Evolutionary conservation across 306 rosid genomes (phyloP).

Genomic region (Rubus parviflorus): DNA sequence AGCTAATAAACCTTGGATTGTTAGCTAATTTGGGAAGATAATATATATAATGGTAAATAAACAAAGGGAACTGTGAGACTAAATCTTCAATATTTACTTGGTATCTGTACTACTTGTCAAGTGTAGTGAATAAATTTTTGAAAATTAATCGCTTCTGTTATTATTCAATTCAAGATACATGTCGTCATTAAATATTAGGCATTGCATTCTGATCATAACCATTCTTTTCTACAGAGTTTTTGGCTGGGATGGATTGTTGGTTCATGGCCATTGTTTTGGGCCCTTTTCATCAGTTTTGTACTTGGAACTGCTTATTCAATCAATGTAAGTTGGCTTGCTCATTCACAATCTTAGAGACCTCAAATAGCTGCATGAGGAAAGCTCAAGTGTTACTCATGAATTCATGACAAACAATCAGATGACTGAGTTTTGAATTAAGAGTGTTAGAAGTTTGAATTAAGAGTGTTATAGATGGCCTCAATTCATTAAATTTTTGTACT

Average conservation of each 20-base stretch:
- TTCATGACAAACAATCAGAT: neutral
- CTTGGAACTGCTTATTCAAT: conserved; percentile 96
- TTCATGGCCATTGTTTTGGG: conserved; percentile 97
- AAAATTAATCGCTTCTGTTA: neutral
- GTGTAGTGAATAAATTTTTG: neutral
- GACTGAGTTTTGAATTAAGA: neutral
- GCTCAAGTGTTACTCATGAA: neutral
- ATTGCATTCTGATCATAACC: conserved; percentile 27
- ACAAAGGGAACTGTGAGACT: neutral
- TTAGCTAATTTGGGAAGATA: neutral
- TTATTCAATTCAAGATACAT: conserved; percentile 11
- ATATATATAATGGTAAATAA: neutral
- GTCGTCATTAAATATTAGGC: conserved; percentile 4
- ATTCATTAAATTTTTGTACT: neutral
- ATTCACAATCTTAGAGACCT: neutral
- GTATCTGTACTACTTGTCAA: neutral
- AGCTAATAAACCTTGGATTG: neutral
- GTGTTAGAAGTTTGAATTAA: neutral
- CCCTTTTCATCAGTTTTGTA: conserved; percentile 82
- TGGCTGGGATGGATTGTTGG: conserved; percentile 92
- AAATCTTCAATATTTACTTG: neutral
- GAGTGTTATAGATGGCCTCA: neutral
- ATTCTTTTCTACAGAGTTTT: conserved; percentile 67
- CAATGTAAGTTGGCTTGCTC: conserved; percentile 57
- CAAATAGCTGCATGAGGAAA: neutral